Evolutionary conservation across 2,329 filamentous ascomycete genomes (phyloP).

Genomic region (Zymoseptoria pseudotritici): DNA sequence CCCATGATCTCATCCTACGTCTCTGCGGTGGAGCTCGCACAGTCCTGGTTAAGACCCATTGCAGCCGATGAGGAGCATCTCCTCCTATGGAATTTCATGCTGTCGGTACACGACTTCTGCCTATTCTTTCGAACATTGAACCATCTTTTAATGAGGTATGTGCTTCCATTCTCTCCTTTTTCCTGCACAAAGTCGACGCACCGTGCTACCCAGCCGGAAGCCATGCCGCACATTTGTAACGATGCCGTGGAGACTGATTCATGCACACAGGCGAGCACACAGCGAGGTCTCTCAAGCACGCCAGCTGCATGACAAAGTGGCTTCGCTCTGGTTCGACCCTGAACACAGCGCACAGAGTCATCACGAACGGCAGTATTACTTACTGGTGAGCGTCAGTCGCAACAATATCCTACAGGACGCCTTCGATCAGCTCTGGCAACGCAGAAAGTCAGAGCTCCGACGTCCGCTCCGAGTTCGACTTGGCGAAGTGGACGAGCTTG

Average conservation of each 20-base stretch:
- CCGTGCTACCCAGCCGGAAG: too few relatives aligned
- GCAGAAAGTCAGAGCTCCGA: conserved; percentile 72
- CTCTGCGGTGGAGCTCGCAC: conserved; percentile 4
- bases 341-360: conserved; percentile 24
- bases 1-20: conserved; percentile 6
- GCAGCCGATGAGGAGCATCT: conserved; percentile 49
- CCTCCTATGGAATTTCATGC: conserved; percentile 73
- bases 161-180: neutral
- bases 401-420: conserved; percentile 36
- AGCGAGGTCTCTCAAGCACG: neutral
- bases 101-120: conserved; percentile 63
- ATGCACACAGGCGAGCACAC: conserved; percentile 1
- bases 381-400: conserved; percentile 40
- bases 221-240: too few relatives aligned
- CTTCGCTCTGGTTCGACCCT: neutral
- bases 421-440: conserved; percentile 82
- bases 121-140: conserved; percentile 85
- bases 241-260: neutral
- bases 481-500: conserved; percentile 65
- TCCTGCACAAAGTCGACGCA: too few relatives aligned
- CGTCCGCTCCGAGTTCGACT: conserved; percentile 83
- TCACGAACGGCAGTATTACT: conserved; percentile 32
- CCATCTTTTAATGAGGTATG: conserved; percentile 66
- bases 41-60: neutral
- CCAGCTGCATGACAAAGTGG: neutral